Conservation (phyloP, 2,329 filamentous ascomycete species). For the Ophiocordyceps camponoti-floridani region DNA sequence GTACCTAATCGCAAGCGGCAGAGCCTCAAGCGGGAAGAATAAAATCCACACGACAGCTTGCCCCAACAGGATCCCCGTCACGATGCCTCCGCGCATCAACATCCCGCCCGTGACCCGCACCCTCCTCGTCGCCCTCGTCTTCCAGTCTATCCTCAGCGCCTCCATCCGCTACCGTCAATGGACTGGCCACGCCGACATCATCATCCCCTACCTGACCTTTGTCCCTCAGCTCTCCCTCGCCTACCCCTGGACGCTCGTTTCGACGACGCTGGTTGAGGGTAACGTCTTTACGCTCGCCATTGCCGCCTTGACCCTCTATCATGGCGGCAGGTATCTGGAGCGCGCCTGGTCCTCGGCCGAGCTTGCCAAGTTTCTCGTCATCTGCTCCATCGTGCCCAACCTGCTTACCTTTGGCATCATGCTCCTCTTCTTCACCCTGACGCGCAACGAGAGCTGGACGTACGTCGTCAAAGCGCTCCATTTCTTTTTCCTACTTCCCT, state of each 20-base stretch:
- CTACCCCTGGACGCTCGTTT: slow-evolving; percentile 86
- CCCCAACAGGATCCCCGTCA: slow-evolving; percentile 7
- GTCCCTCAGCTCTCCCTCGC: slow-evolving; percentile 68
- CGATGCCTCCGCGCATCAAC: slow-evolving; percentile 71
- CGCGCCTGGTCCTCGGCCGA: slow-evolving; percentile 86
- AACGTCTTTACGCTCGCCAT: slow-evolving; percentile 76
- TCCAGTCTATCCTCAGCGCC: slow-evolving; percentile 69
- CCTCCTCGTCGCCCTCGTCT: slow-evolving; percentile 55
- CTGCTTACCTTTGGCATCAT: slow-evolving; percentile 55
- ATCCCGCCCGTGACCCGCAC: slow-evolving; percentile 81
- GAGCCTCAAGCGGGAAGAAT: not conserved
- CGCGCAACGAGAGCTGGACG: slow-evolving; percentile 49
- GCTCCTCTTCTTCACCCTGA: slow-evolving; percentile 54
- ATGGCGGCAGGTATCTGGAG: slow-evolving; percentile 89
- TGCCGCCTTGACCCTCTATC: slow-evolving; percentile 63
- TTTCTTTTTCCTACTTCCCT: not conserved
- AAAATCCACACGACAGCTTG: not conserved
- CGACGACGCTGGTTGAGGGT: slow-evolving; percentile 76
- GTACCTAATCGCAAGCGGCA: not conserved
- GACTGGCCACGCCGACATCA: slow-evolving; percentile 42
- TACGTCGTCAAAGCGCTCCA: slow-evolving; percentile 22
- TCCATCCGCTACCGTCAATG: slow-evolving; percentile 57
- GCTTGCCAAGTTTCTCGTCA: slow-evolving; percentile 74
- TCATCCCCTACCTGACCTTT: slow-evolving; percentile 74
- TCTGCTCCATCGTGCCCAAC: slow-evolving; percentile 68